phyloP scores from a whole-genome alignment of 495 filamentous ascomycete genomes.

The Tuber aestivum region DNA sequence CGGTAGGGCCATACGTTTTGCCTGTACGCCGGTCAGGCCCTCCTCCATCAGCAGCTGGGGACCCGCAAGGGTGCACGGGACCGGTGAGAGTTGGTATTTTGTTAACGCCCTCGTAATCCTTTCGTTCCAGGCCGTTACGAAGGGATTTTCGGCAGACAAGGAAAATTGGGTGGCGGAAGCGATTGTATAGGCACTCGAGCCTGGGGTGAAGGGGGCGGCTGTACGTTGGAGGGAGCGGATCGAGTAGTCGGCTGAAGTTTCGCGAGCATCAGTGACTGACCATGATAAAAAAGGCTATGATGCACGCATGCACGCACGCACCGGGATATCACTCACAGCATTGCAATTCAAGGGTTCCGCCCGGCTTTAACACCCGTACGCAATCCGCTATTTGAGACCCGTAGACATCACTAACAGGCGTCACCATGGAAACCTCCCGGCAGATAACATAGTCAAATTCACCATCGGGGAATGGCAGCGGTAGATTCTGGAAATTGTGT shows the following conservation, averaged over 20 bases:
- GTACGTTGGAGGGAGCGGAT: constrained; percentile 37
- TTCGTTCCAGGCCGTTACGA: constrained; percentile 72
- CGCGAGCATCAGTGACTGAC: not conserved
- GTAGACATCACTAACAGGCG: constrained; percentile 56
- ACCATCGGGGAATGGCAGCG: constrained; percentile 71
- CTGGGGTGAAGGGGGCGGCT: constrained; percentile 47
- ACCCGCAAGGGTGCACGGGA: constrained; percentile 74
- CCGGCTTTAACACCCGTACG: constrained; percentile 67
- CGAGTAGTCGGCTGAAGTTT: constrained; percentile 51
- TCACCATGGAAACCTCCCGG: constrained; percentile 73
- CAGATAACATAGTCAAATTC: constrained; percentile 89
- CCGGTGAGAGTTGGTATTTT: constrained; percentile 58
- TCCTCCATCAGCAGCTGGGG: constrained; percentile 75
- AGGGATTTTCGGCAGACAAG: constrained; percentile 67
- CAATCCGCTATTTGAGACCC: constrained; percentile 66
- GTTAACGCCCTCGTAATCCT: constrained; percentile 77
- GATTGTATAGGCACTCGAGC: constrained; percentile 72
- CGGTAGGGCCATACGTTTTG: constrained; percentile 74
- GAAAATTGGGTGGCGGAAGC: constrained; percentile 75
- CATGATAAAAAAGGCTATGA: not conserved
- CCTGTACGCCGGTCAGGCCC: constrained; percentile 66
- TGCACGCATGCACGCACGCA: not conserved
- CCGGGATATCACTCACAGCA: constrained; percentile 31
- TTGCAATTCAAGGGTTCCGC: constrained; percentile 70
- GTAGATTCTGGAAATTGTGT: constrained; percentile 70